Base-by-base conservation (phyloP, 2,329 filamentous ascomycete species). In the Ustulina deusta region DNA sequence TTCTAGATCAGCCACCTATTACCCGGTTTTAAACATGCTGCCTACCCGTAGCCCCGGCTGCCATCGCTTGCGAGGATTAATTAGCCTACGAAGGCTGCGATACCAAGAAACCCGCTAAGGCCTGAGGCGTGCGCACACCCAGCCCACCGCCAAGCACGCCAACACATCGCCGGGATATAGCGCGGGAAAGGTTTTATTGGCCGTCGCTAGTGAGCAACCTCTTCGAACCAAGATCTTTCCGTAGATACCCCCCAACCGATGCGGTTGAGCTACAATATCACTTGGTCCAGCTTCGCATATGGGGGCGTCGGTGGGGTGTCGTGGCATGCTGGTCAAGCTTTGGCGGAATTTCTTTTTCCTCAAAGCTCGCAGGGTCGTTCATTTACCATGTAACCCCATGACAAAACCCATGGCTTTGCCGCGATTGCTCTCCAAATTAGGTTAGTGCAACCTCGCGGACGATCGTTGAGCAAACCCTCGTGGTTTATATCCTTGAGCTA, bases 1-100 rank as follows among this genome's bases (percentile, higher is more conserved):
- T 40, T 51, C 63, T 61, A 61, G 57, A 61, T 61, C 56, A 61
- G 27, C 38, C 49, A 61, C 36, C 38, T 61, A 36, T 29, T 61
- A 55, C 56, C 63, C 38, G 54, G 61, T 59, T 42, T 56, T 20
- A 27, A 56, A 29, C 15, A 56, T 56, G 54, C 38, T 25, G 1
- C 49, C 49, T 25, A 3, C 49, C 49, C 27, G 27, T 34, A 42
- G 36, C 54, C 38, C 36, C 51, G 32, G 51, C 49, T 10, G 11
- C 49, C 49, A 34, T 52, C 49, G 49, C 17, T 34, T 20, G 32
- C 22, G 27, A 32, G 27, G 48, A 32, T 51, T 34, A 34, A 51
- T 51, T 51, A 51, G 27, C 25, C 27, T 52, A 32, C 49, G 27
- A 34, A 9, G 34, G 48, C 17, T 44, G 17, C 40, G 5, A 20